Conservation (phyloP, 352 stramenopile genomes). For the Globisporangium yorkense region DNA sequence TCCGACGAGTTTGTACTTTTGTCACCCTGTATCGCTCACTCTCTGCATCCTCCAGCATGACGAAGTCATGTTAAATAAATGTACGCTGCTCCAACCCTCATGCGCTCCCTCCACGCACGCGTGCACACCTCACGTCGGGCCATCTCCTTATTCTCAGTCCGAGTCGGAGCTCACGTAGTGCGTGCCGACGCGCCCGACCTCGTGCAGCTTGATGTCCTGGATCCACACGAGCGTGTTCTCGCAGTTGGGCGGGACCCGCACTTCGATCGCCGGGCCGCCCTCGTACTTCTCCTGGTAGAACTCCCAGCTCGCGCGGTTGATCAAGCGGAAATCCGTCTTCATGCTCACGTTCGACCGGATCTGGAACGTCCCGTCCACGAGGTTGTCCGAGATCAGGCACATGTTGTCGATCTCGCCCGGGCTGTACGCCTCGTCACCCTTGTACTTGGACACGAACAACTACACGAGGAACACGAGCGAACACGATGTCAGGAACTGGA, state of each 20-base stretch:
- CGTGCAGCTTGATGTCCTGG: slow-evolving; percentile 37
- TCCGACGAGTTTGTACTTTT: background rate
- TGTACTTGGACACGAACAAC: slow-evolving; percentile 71
- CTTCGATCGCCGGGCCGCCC: slow-evolving; percentile 61
- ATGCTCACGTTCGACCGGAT: slow-evolving; percentile 48
- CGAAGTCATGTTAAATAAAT: background rate
- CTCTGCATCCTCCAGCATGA: no score
- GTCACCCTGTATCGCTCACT: no score
- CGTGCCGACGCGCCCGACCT: slow-evolving; percentile 50
- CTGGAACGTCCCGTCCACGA: slow-evolving; percentile 61
- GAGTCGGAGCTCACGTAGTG: slow-evolving; percentile 56
- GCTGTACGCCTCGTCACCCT: slow-evolving; percentile 44
- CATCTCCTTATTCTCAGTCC: slow-evolving; percentile 8
- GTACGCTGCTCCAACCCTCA: background rate
- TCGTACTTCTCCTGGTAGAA: slow-evolving; percentile 69
- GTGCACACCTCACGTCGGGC: no score
- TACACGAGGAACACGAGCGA: background rate
- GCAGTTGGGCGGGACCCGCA: slow-evolving; percentile 52
- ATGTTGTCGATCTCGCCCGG: slow-evolving; percentile 71
- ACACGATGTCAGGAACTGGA: background rate
- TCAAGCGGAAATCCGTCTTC: slow-evolving; percentile 75
- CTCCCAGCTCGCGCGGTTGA: slow-evolving; percentile 78
- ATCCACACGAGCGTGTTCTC: slow-evolving; percentile 49
- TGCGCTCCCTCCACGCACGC: no score
- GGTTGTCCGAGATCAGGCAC: slow-evolving; percentile 60